Percentiles rank a stretch among this genome's conserved stretches.
Conservation (phyloP, 192 early-diverging fungal species). For the Lobosporangium transversale region DNA sequence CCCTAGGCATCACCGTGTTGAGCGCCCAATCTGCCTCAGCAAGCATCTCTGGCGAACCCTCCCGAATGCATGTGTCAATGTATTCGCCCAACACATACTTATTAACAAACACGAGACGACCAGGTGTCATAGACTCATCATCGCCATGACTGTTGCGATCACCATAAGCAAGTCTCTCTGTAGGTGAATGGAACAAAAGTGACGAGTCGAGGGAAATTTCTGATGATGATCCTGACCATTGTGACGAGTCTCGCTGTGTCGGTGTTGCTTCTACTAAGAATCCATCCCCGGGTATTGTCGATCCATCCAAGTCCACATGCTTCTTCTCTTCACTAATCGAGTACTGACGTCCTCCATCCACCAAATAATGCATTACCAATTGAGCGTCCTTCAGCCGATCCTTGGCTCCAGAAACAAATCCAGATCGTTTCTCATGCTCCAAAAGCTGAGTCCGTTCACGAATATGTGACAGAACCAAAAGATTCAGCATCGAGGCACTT, state of each 20-base stretch:
- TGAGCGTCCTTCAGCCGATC: slow-evolving; percentile 31
- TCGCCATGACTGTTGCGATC: too few species aligned
- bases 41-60: slow-evolving; percentile 30
- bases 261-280: background rate
- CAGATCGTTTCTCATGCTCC: slow-evolving; percentile 34
- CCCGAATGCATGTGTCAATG: slow-evolving; percentile 40
- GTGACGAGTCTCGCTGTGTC: background rate
- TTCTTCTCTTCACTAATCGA: background rate
- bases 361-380: slow-evolving; percentile 31
- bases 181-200: too few species aligned
- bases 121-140: too few species aligned
- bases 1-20: slow-evolving; percentile 28
- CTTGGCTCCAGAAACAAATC: slow-evolving; percentile 18
- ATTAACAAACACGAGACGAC: slow-evolving; percentile 2
- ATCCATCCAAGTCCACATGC: background rate
- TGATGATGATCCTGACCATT: background rate
- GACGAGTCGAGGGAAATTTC: background rate
- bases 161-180: too few species aligned
- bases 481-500: slow-evolving; percentile 37
- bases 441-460: slow-evolving; percentile 22
- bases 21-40: slow-evolving; percentile 42
- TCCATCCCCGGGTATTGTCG: slow-evolving; percentile 9
- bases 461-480: slow-evolving; percentile 28
- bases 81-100: slow-evolving; percentile 52
- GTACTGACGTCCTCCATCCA: slow-evolving; percentile 7